phyloP scores from a whole-genome alignment of 441 rosid species.

The Geranium incanum region DNA sequence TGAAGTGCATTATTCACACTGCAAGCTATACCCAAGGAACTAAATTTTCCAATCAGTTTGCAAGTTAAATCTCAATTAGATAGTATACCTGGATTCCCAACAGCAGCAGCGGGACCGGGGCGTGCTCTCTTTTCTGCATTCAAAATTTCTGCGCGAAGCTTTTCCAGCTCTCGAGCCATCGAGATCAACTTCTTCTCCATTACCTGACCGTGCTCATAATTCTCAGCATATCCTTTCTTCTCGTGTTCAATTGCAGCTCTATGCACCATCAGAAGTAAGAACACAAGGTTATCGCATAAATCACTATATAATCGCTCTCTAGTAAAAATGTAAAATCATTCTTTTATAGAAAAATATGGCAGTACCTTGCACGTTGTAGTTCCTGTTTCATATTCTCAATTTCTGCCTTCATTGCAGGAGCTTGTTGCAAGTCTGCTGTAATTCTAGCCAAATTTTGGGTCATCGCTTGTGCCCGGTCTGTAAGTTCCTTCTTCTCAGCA shows the following conservation, averaged over 20 bases:
- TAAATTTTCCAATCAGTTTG: conserved; percentile 1
- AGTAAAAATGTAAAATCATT: background rate
- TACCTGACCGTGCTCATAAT: conserved; percentile 79
- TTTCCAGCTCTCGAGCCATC: conserved; percentile 93
- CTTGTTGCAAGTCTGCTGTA: conserved; percentile 64
- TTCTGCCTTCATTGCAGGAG: conserved; percentile 61
- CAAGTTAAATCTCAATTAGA: conserved; percentile 3
- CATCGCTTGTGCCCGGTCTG: conserved; percentile 61
- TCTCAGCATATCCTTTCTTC: conserved; percentile 95
- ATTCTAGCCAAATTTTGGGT: conserved; percentile 64
- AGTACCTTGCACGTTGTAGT: conserved; percentile 79
- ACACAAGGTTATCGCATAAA: conserved; percentile 12
- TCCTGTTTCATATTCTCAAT: conserved; percentile 80
- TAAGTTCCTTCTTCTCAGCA: conserved; percentile 58
- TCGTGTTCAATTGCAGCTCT: conserved; percentile 88
- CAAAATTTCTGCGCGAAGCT: conserved; percentile 87
- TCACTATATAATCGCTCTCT: background rate
- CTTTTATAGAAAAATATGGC: background rate
- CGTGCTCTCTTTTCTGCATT: conserved; percentile 74
- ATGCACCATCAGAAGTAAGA: conserved; percentile 15
- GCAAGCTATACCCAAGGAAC: background rate
- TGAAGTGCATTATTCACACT: too few species aligned
- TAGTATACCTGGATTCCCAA: conserved; percentile 48
- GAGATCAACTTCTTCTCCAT: conserved; percentile 88
- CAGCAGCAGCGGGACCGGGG: conserved; percentile 42